These are phyloP conservation scores for Aspergillus sp. DNA, from an alignment of 2,329 filamentous ascomycete species.

Conservation along the genomic window DNA sequence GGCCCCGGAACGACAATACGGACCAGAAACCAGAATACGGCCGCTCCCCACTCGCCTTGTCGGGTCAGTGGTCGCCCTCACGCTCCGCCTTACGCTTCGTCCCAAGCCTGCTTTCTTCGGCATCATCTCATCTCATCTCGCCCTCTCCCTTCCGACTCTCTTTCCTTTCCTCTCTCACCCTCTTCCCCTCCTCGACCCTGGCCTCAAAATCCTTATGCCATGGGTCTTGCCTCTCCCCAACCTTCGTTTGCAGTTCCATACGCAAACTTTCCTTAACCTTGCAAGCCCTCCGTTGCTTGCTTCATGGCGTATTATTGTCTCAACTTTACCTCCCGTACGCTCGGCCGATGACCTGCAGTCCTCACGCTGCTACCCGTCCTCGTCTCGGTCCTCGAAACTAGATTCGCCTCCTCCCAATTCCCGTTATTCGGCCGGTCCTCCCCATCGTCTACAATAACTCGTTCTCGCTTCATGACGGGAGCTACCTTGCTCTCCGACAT, in stretches of 20 bases:
- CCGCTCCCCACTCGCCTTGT: conserved; percentile 18
- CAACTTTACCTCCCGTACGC: conserved; percentile 31
- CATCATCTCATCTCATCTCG: conserved; percentile 27
- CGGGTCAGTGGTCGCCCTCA: conserved; percentile 3
- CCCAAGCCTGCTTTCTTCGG: conserved; percentile 22
- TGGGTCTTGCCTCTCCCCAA: conserved; percentile 19
- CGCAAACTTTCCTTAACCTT: conserved; percentile 18
- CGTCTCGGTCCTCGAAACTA: conserved; percentile 22
- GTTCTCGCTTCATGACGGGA: conserved; percentile 3
- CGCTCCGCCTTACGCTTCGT: conserved; percentile 22
- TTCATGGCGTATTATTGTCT: conserved; percentile 36
- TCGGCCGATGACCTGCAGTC: conserved; percentile 41
- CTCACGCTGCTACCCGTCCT: conserved; percentile 36
- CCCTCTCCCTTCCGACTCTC: conserved; percentile 19
- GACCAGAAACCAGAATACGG: conserved; percentile 2
- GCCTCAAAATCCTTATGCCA: conserved; percentile 16
- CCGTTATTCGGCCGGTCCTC: conserved; percentile 8
- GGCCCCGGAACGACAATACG: conserved; percentile 21
- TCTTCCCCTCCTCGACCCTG: conserved; percentile 7
- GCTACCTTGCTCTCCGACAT: conserved; percentile 12
- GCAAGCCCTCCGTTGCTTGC: conserved; percentile 22
- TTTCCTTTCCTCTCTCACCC: conserved; percentile 15
- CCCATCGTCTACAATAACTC: conserved; percentile 6
- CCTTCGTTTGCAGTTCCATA: conserved; percentile 18
- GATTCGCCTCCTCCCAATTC: conserved; percentile 15